Percentiles rank a stretch among this genome's conserved stretches.
These are phyloP conservation scores for Alternaria triticimaculans DNA, from an alignment of 2,329 filamentous ascomycete species.

Conservation along the genomic window DNA sequence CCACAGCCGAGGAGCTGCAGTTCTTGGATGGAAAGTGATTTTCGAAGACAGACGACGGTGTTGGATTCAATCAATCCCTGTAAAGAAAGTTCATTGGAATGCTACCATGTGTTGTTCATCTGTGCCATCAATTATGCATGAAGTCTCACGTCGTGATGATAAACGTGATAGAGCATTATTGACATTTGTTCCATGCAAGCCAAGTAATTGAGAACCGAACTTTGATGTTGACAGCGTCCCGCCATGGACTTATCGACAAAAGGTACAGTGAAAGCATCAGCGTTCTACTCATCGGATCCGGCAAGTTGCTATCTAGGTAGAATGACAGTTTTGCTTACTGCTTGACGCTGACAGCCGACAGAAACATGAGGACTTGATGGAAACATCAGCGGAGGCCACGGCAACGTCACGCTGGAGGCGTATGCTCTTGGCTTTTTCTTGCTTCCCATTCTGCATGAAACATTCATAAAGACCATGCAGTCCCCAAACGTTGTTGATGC, in stretches of 20 bases:
- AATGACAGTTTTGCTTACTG: background rate
- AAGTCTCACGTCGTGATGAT: background rate
- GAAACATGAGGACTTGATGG: background rate
- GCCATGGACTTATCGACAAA: background rate
- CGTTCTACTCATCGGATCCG: background rate
- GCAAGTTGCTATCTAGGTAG: background rate
- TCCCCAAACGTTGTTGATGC: constrained; percentile 5
- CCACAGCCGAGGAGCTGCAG: background rate
- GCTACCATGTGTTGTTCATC: background rate
- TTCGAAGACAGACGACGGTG: background rate
- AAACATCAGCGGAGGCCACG: background rate
- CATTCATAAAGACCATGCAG: constrained; percentile 6
- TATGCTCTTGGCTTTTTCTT: background rate
- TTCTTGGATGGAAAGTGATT: background rate
- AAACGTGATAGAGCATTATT: background rate
- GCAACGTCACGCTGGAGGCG: background rate
- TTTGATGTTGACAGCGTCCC: background rate
- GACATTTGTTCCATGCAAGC: background rate
- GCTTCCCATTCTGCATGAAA: background rate
- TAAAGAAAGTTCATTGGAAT: background rate
- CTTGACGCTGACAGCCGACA: background rate
- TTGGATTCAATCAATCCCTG: background rate
- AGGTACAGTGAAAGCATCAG: background rate
- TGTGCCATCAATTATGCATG: background rate
- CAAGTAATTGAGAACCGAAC: background rate